These are phyloP conservation scores for Podochytrium sp. DNA, from an alignment of 192 early-diverging fungal species.

Conservation along the genomic window DNA sequence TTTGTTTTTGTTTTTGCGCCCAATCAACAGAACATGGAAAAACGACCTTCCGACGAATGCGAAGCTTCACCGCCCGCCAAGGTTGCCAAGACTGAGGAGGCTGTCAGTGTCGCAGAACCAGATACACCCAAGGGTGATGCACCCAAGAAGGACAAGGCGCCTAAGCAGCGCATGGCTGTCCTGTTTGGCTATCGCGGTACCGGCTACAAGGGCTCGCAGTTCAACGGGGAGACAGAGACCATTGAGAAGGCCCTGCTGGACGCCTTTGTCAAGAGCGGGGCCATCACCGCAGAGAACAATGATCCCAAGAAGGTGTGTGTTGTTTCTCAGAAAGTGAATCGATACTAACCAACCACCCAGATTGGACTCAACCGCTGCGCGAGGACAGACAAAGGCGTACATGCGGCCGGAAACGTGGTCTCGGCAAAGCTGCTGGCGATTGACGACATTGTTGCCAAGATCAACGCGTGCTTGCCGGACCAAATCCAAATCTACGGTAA, in stretches of 20 bases:
- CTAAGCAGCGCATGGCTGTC: conserved; percentile 89
- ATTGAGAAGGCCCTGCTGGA: conserved; percentile 93
- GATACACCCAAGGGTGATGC: not conserved
- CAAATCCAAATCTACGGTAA: conserved; percentile 92
- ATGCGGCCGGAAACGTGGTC: conserved; percentile 94
- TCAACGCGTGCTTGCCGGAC: conserved; percentile 83
- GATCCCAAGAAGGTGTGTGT: conserved; percentile 75
- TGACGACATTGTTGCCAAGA: conserved; percentile 69
- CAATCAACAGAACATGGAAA: not conserved
- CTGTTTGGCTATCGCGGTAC: conserved; percentile 94
- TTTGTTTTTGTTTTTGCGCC: too few relatives aligned
- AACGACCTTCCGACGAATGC: not conserved
- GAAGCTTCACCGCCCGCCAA: not conserved
- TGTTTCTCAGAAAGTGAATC: conserved; percentile 51
- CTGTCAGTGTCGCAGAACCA: not conserved
- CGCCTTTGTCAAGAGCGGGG: conserved; percentile 78
- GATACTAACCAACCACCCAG: conserved; percentile 37
- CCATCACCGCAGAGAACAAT: conserved; percentile 85
- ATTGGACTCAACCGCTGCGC: conserved; percentile 87
- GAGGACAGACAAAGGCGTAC: conserved; percentile 98
- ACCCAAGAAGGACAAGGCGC: conserved; percentile 33
- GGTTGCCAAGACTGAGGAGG: not conserved
- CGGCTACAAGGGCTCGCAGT: conserved; percentile 96
- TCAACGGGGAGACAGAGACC: conserved; percentile 70
- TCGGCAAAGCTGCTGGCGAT: conserved; percentile 90